These are phyloP conservation scores for Aureobasidium sp. DNA, from an alignment of 2,329 filamentous ascomycete species.

Conservation along the genomic window DNA sequence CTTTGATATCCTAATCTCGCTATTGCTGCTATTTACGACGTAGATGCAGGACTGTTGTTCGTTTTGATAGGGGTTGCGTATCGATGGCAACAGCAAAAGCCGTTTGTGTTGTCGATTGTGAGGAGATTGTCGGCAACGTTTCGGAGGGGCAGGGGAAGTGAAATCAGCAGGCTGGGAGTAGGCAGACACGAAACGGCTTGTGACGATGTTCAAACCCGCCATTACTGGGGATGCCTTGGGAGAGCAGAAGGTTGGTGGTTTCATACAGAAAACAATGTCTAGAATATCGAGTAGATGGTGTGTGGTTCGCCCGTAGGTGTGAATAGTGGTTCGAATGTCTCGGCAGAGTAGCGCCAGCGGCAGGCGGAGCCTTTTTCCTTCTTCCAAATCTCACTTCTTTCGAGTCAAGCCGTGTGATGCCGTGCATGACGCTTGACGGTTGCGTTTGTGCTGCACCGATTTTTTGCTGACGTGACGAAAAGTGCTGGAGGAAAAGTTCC, in stretches of 20 bases:
- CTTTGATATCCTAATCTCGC: neutral
- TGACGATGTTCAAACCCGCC: neutral
- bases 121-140: conserved; percentile 3
- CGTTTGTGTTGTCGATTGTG: conserved; percentile 1
- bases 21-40: neutral
- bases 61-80: conserved; percentile 1
- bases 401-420: conserved; percentile 3
- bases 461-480: neutral
- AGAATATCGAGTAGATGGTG: neutral
- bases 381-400: neutral
- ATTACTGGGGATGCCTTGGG: neutral
- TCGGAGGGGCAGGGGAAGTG: neutral
- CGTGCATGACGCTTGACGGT: conserved; percentile 8
- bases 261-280: neutral
- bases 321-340: neutral
- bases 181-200: neutral
- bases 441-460: neutral
- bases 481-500: neutral
- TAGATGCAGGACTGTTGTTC: neutral
- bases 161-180: neutral
- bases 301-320: neutral
- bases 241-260: neutral
- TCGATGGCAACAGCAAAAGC: conserved; percentile 8
- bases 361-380: neutral
- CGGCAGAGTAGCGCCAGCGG: neutral